These are phyloP conservation scores for Cubamyces lactineus DNA, from an alignment of 768 basidiomycete genomes.

Conservation along the genomic window DNA sequence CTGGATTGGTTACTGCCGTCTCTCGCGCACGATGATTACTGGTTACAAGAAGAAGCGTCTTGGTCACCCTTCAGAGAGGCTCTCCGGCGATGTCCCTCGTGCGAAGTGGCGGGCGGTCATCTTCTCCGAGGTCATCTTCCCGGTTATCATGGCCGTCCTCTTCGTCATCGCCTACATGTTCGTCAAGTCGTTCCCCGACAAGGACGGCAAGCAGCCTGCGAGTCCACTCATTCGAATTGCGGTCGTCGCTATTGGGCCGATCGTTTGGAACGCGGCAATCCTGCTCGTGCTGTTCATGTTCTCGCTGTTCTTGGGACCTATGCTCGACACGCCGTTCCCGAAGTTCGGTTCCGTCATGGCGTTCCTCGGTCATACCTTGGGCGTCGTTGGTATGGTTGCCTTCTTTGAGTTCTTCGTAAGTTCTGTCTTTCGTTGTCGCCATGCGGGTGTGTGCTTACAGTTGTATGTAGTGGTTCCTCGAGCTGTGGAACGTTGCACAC, in stretches of 20 bases:
- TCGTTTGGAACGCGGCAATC: conserved; percentile 93
- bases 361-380: conserved; percentile 80
- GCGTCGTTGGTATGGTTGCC: conserved; percentile 83
- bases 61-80: conserved; percentile 95
- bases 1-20: conserved; percentile 98
- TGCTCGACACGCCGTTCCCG: conserved; percentile 81
- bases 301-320: conserved; percentile 91
- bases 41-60: conserved; percentile 99
- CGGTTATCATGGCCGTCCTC: conserved; percentile 80
- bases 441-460: conserved; percentile 10
- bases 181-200: conserved; percentile 81
- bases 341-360: conserved; percentile 94
- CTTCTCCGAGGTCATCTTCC: conserved; percentile 86
- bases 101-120: conserved; percentile 91
- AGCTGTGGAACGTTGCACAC: conserved; percentile 89
- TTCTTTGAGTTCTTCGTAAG: conserved; percentile 96
- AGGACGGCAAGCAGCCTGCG: conserved; percentile 65
- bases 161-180: conserved; percentile 92
- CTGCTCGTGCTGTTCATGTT: conserved; percentile 86
- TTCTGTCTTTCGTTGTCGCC: conserved; percentile 12
- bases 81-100: conserved; percentile 93
- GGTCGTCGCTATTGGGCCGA: conserved; percentile 90
- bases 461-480: conserved; percentile 83
- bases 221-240: conserved; percentile 91
- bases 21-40: conserved; percentile 97